Conservation (phyloP, 805 yeast species). For the Komagataella ulmi region DNA sequence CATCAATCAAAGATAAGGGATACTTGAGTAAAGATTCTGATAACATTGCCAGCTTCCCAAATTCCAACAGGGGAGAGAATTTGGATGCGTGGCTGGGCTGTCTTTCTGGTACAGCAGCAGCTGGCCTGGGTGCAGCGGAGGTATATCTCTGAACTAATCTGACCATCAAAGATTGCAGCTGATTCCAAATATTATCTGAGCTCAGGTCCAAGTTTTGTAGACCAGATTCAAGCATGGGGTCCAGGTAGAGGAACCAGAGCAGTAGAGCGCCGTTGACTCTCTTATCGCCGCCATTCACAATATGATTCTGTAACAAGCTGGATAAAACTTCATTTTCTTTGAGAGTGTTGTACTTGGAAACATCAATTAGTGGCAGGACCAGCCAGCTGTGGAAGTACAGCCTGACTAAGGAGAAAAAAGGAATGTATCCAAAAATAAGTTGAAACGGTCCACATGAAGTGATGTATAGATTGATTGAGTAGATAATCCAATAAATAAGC, state of each 20-base stretch:
- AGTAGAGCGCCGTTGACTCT: conserved; percentile 23
- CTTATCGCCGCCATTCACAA: conserved; percentile 2
- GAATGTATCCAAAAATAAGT: conserved; percentile 33
- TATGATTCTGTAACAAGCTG: conserved; percentile 5
- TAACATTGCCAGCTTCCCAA: neutral
- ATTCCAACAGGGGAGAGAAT: neutral
- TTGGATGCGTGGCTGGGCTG: neutral
- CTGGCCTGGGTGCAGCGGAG: neutral
- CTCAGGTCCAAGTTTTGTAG: conserved; percentile 7
- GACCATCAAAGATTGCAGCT: conserved; percentile 2
- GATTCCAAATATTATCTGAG: conserved; percentile 3
- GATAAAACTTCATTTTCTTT: conserved; percentile 2
- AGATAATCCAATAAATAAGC: conserved; percentile 57
- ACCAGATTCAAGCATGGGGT: conserved; percentile 21
- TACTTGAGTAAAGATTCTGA: neutral
- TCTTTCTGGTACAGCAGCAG: neutral
- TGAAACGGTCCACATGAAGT: conserved; percentile 10
- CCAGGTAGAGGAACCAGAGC: conserved; percentile 21
- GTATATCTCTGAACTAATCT: neutral
- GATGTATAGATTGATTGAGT: conserved; percentile 21
- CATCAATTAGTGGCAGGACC: conserved; percentile 27
- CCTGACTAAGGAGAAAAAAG: conserved; percentile 38
- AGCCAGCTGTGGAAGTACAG: conserved; percentile 47
- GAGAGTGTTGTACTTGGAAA: neutral
- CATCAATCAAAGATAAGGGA: neutral